Evolutionary conservation across 129 eudicot species (phyloP).

Genomic region (Artemisia annua): DNA sequence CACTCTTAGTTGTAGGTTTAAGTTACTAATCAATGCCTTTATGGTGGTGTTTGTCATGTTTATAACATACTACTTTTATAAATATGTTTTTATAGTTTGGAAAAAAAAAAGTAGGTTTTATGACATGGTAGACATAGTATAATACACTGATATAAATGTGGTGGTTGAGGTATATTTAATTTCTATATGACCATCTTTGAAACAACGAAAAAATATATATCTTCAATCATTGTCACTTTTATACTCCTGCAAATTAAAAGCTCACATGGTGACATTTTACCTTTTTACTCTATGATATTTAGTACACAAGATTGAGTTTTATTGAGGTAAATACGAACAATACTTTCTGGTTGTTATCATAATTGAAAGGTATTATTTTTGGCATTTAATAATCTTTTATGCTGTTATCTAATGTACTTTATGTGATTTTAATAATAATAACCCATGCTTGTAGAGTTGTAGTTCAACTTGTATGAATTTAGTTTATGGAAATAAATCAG

Average conservation of each 20-base stretch:
- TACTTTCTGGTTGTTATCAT: neutral
- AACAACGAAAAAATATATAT: neutral
- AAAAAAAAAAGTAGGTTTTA: neutral
- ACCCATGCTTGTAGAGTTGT: neutral
- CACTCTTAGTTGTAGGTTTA: neutral
- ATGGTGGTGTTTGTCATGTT: no score
- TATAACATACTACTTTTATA: neutral
- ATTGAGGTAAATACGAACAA: neutral
- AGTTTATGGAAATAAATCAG: no score
- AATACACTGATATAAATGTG: neutral
- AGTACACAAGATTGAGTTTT: neutral
- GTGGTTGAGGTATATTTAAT: constrained; percentile 19
- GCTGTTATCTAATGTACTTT: no score
- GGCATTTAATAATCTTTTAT: neutral
- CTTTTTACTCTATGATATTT: neutral
- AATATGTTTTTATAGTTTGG: neutral
- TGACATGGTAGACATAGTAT: constrained; percentile 1
- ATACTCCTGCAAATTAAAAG: constrained; percentile 26
- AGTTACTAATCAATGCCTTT: neutral
- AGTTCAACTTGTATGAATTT: no score
- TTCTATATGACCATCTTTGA: neutral
- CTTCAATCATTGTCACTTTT: constrained; percentile 28
- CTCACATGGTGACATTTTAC: constrained; percentile 8
- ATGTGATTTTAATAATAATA: no score
- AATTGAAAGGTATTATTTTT: no score